Percentiles rank a stretch among this genome's conserved stretches.
phyloP scores from a whole-genome alignment of 352 stramenopile species.

The Phytophthora parvispora region DNA sequence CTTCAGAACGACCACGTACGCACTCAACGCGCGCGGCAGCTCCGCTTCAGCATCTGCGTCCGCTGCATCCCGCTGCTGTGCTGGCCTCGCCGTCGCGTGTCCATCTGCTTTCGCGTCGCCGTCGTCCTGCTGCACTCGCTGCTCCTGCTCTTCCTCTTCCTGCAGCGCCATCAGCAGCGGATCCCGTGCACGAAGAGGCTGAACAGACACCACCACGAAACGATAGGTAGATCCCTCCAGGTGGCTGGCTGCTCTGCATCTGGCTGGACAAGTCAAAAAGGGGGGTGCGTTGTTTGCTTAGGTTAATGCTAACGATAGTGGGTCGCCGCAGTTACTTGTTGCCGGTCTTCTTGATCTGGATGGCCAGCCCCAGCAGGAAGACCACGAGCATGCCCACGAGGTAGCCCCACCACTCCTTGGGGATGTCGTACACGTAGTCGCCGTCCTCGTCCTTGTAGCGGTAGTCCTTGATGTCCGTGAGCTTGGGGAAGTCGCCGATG shows the following conservation, averaged over 20 bases:
- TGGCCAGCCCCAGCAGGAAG: constrained; percentile 48
- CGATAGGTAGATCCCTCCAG: background rate
- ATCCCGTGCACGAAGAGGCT: background rate
- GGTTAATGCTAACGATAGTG: constrained; percentile 14
- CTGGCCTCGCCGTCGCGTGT: background rate
- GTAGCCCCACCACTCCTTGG: constrained; percentile 67
- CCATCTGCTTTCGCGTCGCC: constrained; percentile 18
- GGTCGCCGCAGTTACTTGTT: constrained; percentile 35
- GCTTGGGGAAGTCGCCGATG: constrained; percentile 57
- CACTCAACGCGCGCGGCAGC: constrained; percentile 10
- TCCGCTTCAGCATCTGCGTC: background rate
- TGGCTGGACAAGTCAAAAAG: constrained; percentile 18
- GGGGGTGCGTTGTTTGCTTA: constrained; percentile 6
- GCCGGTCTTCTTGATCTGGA: constrained; percentile 71
- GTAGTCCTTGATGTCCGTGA: constrained; percentile 49
- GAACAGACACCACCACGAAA: background rate
- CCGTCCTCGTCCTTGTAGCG: constrained; percentile 40
- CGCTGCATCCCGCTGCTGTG: constrained; percentile 3
- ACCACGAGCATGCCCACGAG: constrained; percentile 52
- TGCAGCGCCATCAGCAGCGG: constrained; percentile 8
- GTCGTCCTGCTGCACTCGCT: background rate
- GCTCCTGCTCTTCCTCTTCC: background rate
- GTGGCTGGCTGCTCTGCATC: background rate
- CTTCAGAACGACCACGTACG: constrained; percentile 16
- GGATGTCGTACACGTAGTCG: constrained; percentile 57